Conservation (phyloP, 129 eudicot genomes). For the carrot (Daucus carota) region DNA sequence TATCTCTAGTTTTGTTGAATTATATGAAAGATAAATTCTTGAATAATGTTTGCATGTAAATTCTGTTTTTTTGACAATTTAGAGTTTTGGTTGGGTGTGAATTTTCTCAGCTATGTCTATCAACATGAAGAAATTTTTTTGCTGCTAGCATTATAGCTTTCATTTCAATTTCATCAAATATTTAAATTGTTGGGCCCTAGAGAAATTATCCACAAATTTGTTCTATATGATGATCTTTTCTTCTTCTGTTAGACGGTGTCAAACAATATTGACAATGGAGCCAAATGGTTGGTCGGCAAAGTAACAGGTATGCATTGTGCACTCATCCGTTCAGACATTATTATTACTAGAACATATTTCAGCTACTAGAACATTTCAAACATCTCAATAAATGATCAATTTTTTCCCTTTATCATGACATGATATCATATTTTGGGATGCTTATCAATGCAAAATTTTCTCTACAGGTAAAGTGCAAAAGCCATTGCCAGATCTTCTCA, state of each 20-base stretch:
- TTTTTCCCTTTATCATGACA: not conserved
- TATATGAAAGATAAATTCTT: not conserved
- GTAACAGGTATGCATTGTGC: conserved; percentile 51
- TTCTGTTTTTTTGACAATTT: not conserved
- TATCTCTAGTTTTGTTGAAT: not conserved
- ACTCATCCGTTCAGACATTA: not conserved
- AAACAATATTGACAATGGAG: conserved; percentile 70
- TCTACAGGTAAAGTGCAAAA: conserved; percentile 30
- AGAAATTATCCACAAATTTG: not conserved
- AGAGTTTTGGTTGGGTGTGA: not conserved
- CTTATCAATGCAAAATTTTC: not conserved
- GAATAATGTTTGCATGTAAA: not conserved
- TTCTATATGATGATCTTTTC: conserved; percentile 1
- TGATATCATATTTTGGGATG: not conserved
- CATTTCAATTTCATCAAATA: not conserved
- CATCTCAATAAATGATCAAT: not conserved
- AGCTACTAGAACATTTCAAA: not conserved
- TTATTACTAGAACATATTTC: not conserved
- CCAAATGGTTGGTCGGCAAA: conserved; percentile 77
- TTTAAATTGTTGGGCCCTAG: too few species aligned
- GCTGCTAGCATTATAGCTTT: not conserved
- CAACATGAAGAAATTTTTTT: not conserved
- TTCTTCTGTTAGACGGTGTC: conserved; percentile 43
- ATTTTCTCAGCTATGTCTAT: not conserved
- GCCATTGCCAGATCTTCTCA: conserved; percentile 39